A percentile compares a stretch with the other conserved stretches of the same genome.
phyloP scores from a whole-genome alignment of 352 stramenopile species.

The Achlya hypogyna region DNA sequence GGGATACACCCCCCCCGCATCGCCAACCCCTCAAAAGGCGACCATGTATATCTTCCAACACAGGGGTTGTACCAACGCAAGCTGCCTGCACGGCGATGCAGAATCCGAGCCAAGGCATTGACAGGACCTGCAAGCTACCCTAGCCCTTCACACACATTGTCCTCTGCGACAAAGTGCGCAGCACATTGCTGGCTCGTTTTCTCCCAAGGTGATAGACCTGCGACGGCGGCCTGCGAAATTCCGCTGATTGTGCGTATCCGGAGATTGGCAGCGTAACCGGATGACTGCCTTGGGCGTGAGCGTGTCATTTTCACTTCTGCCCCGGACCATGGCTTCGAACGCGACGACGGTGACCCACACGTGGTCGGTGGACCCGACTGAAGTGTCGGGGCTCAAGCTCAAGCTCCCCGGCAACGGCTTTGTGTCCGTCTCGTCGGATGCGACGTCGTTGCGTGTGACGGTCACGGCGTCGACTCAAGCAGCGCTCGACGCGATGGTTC shows the following conservation, averaged over 20 bases:
- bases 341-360: not conserved
- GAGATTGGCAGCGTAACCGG: not conserved
- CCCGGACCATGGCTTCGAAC: not conserved
- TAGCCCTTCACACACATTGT: too few relatives aligned
- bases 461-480: conserved; percentile 8
- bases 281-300: not conserved
- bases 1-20: too few relatives aligned
- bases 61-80: too few relatives aligned
- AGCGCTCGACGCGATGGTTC: conserved; percentile 7
- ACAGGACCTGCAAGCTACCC: too few relatives aligned
- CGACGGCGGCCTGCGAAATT: not conserved
- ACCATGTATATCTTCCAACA: too few relatives aligned
- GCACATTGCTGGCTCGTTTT: too few relatives aligned
- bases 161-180: too few relatives aligned
- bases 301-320: not conserved
- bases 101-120: too few relatives aligned
- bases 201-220: not conserved
- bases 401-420: conserved; percentile 2
- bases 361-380: not conserved
- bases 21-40: too few relatives aligned
- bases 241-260: too few relatives aligned
- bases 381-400: conserved; percentile 1
- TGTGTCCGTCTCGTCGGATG: not conserved
- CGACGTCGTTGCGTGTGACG: not conserved
- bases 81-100: too few relatives aligned